phyloP scores from a whole-genome alignment of 2,329 filamentous ascomycete genomes.

The Malbranchea cinnamomea region DNA sequence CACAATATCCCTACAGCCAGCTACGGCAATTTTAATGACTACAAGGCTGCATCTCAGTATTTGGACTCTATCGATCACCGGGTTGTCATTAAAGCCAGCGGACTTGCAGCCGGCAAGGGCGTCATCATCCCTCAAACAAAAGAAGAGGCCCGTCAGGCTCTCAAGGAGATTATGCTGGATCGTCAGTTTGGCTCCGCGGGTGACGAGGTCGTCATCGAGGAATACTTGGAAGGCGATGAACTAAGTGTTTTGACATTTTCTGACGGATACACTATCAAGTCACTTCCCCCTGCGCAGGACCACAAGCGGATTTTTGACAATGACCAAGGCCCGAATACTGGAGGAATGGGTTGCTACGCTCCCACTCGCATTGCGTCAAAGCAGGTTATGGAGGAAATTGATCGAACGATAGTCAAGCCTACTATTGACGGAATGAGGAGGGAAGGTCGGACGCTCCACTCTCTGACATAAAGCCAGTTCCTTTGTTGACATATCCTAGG shows the following conservation, averaged over 20 bases:
- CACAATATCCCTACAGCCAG: constrained; percentile 79
- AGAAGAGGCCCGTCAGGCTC: constrained; percentile 64
- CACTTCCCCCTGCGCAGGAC: constrained; percentile 82
- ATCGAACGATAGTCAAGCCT: constrained; percentile 71
- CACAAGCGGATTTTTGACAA: constrained; percentile 91
- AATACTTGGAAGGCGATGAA: constrained; percentile 83
- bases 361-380: constrained; percentile 68
- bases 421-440: constrained; percentile 77
- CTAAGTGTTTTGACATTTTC: constrained; percentile 82
- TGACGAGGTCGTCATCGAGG: constrained; percentile 86
- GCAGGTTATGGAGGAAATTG: constrained; percentile 61
- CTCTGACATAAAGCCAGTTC: constrained; percentile 32
- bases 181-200: constrained; percentile 77
- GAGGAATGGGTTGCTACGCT: constrained; percentile 95
- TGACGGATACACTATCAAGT: constrained; percentile 72
- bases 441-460: constrained; percentile 50
- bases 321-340: constrained; percentile 83
- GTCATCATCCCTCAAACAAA: constrained; percentile 76
- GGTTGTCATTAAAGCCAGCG: constrained; percentile 87
- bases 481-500: constrained; percentile 12
- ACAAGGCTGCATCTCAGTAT: constrained; percentile 57
- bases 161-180: constrained; percentile 82
- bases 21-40: constrained; percentile 78
- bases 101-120: constrained; percentile 86
- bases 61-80: constrained; percentile 55